phyloP scores from a whole-genome alignment of 2,329 filamentous ascomycete species.

The Sclerotinia spermophila region DNA sequence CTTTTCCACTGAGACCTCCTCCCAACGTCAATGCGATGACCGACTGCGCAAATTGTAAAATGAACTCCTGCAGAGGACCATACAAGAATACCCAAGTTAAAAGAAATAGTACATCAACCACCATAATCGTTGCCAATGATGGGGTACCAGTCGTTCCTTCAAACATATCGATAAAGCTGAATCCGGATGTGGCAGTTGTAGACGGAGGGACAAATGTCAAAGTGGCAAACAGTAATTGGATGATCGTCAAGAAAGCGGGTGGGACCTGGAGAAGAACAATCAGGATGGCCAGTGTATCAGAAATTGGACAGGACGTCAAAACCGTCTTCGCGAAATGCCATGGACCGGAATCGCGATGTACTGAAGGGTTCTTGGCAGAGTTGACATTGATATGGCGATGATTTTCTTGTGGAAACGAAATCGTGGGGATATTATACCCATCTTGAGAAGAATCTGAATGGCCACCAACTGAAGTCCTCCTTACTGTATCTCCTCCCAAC shows the following conservation, averaged over 20 bases:
- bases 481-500: conserved; percentile 41
- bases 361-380: conserved; percentile 61
- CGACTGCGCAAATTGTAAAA: conserved; percentile 85
- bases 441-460: conserved; percentile 56
- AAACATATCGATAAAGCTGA: conserved; percentile 86
- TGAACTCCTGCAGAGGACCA: conserved; percentile 81
- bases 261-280: conserved; percentile 93
- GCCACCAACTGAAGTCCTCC: conserved; percentile 49
- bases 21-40: conserved; percentile 90
- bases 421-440: conserved; percentile 40
- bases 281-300: conserved; percentile 93
- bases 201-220: conserved; percentile 88
- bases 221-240: conserved; percentile 89
- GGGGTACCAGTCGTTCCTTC: conserved; percentile 83
- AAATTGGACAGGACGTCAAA: conserved; percentile 81
- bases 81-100: conserved; percentile 84
- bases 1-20: conserved; percentile 68
- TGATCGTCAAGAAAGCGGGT: conserved; percentile 78
- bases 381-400: conserved; percentile 69
- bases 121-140: conserved; percentile 77
- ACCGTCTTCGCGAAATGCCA: conserved; percentile 80
- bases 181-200: conserved; percentile 63
- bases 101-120: conserved; percentile 79
- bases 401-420: conserved; percentile 44
- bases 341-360: conserved; percentile 68